Evolutionary conservation across 2,329 filamentous ascomycete genomes (phyloP), one percentile per base, ranked within the genome.

Genomic region (Pyrenophora teres): DNA sequence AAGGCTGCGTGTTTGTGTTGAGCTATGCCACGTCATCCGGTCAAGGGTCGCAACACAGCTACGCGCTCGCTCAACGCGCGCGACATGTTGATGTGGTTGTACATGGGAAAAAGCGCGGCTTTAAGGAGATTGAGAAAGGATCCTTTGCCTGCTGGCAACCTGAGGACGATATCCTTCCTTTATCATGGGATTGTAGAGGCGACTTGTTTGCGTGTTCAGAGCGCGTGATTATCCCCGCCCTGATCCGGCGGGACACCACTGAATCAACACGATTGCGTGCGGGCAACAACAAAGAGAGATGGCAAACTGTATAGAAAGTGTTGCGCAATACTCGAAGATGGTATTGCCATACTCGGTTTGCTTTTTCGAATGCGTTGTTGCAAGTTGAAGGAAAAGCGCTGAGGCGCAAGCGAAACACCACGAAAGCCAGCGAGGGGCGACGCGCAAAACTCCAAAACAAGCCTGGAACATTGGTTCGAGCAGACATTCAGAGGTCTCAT

Each of bases 381-480:
- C 4, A 37, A 12, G 18, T 31, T 9, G 25, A 19, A 16, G n/a
- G 6, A 31, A 27, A 40, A 50, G 40, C 52, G 57, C 56, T 59
- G 57, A 45, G 51, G 58, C 53, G 42, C 23, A 61, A 56, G 61
- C 54, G 57, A 64, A 68, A 67, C 64, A 63, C 53, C 56, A 59
- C 40, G 50, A 52, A 46, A 43, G 48, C 39, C 40, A 47, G 40
- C 36, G 25, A 21, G 40, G 35, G 36, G 44, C 31, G 52, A 58
- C 52, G 56, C 56, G 61, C 54, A 39, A 35, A 37, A 12, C 25
- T 37, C 27, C 51, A 55, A 51, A 55, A 60, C 54, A 59, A 41
- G 44, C 25, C 43, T 48, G 18, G 48, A 48, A 43, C 15, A 15
- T 44, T 41, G 44, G 50, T 42, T 31, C 49, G 45, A 35, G 40